A percentile compares a stretch with the other conserved stretches of the same genome.
Evolutionary conservation across 2,329 filamentous ascomycete species (phyloP).

Genomic region (Aureobasidium pullulans): DNA sequence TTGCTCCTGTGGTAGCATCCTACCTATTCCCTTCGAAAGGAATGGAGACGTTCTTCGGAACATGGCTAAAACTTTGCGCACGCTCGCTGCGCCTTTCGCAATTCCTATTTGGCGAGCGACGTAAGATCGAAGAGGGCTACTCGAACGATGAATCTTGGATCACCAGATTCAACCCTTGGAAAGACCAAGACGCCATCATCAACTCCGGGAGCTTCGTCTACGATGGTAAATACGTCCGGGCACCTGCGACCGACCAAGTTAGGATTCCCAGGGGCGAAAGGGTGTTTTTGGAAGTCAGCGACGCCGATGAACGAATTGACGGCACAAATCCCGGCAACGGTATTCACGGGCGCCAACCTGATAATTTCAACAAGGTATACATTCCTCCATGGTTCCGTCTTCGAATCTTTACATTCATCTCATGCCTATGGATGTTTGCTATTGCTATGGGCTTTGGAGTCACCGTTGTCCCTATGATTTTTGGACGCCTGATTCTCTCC

Average conservation of each 20-base stretch:
- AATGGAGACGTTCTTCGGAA: conserved; percentile 78
- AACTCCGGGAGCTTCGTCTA: conserved; percentile 46
- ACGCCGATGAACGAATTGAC: conserved; percentile 59
- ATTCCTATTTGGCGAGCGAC: conserved; percentile 84
- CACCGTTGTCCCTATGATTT: conserved; percentile 77
- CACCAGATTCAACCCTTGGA: conserved; percentile 23
- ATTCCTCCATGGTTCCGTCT: conserved; percentile 79
- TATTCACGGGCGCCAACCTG: conserved; percentile 30
- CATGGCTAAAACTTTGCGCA: conserved; percentile 92
- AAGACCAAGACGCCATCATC: conserved; percentile 14
- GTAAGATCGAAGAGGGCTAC: conserved; percentile 71
- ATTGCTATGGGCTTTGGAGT: conserved; percentile 76
- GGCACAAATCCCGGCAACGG: conserved; percentile 32
- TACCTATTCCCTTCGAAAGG: conserved; percentile 80
- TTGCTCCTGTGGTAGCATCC: conserved; percentile 80
- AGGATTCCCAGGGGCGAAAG: conserved; percentile 77
- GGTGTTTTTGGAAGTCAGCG: conserved; percentile 72
- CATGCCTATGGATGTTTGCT: conserved; percentile 89
- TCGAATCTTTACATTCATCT: conserved; percentile 76
- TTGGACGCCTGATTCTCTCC: conserved; percentile 74
- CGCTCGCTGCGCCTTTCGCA: conserved; percentile 72
- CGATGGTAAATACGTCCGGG: conserved; percentile 77
- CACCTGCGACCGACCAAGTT: conserved; percentile 91
- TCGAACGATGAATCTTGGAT: conserved; percentile 34
- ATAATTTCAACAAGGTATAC: conserved; percentile 48